Evolutionary conservation across 805 yeast genomes (phyloP), one percentile per base, ranked within the genome.

Genomic region (Millerozyma miso): DNA sequence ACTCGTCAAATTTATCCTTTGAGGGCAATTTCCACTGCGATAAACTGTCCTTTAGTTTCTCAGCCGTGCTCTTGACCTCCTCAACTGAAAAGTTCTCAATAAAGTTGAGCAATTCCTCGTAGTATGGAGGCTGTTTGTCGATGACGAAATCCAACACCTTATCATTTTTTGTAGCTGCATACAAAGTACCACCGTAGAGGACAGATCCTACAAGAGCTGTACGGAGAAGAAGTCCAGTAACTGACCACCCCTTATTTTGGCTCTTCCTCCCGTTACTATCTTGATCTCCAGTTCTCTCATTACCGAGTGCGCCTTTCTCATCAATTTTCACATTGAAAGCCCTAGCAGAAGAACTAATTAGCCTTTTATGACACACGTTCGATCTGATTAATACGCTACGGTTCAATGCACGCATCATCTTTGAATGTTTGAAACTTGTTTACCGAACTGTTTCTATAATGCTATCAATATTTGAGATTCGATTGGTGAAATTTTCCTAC

Each of bases 101-200:
- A 32, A 63, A 36, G 36, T 69, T 69, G 42, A 70, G 52, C 36
- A 68, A 48, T 49, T 67, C 69, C 46, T 70, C 76, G 44, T 65
- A 57, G 54, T 65, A 68, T 13, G 76, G 76, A 46, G 67, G 62
- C 43, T 69, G 67, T 40, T 67, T 52, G 51, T 69, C 74, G 43
- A 68, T 64, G 33, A 70, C 71, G 47, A 68, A 68, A 51, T 69
- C 74, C 69, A 69, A 60, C 13, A 69, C 73, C 40, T 56, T 59
- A 39, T 70, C 74, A 49, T 62, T 69, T 51, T 68, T 70, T 43
- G 74, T 68, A 39, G 74, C 74, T 33, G 49, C 64, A 43, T 50
- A 70, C 46, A 69, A 54, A 12, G 71, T 60, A 17, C 67, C 66
- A 2, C 74, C 76, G 44, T 69, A 69, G 4, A 51, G 54, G 14